Evolutionary conservation across 192 early-diverging fungal genomes (phyloP), one percentile per base, ranked within the genome.

Genomic region (Podila minutissima): DNA sequence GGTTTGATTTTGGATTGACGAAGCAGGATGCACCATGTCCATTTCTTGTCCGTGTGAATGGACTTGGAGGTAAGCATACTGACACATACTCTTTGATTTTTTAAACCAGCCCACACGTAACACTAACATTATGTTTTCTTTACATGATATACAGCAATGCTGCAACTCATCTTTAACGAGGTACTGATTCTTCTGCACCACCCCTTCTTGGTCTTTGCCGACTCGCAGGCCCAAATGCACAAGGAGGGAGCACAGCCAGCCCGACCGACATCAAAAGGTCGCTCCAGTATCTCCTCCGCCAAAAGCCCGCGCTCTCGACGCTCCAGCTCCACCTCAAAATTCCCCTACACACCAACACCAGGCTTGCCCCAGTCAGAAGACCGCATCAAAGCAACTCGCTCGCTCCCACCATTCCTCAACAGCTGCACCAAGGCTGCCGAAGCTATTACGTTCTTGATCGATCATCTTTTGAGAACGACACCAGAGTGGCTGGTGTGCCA

Each of bases 341-440:
- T 66, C 62, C 59, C 19, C 58, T 55, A 38, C 50, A 57, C 5
- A 37, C 49, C 11, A 41, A 35, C 38, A 32, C 8, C 38, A 22
- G 65, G 7, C 53, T 31, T 31, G 9, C 6, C 50, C 24, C 41
- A 50, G 19, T 33, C 10, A 9, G 69, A 69, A 3, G 77, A 81
- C 4, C 12, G 33, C 17, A 24, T 5, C 41, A 8, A 28, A 24
- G 41, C 63, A 1, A 9, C 51, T 0, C 70, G 62, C 4, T 32
- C 76, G 0, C 31, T 69, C 3, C 71, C 77, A 22, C 77, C 77
- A 10, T 81, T 81, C 59, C 38, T 81, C 0, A 81, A 81, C 62
- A 81, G 61, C 62, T 81, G 77, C 50, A 81, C 77, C 9, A 81
- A 81, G 35, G 77, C 77, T 3, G 77, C 77, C 37, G 77, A 81